These are phyloP conservation scores for Fusarium sp. DNA, from an alignment of 2,329 filamentous ascomycete genomes.

Conservation along the genomic window DNA sequence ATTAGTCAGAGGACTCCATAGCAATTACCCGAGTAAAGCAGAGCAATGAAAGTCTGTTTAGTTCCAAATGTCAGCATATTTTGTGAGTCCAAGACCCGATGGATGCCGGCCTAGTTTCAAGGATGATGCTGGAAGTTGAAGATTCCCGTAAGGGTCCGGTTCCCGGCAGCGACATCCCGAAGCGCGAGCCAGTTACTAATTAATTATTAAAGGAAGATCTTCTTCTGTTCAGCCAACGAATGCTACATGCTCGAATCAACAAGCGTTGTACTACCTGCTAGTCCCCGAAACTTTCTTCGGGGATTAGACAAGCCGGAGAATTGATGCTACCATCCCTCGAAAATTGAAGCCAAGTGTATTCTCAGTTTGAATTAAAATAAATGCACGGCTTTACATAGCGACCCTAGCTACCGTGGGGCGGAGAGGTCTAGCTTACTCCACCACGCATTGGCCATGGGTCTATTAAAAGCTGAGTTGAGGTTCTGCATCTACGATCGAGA, in stretches of 20 bases:
- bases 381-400: too few species aligned
- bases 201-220: neutral
- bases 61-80: too few species aligned
- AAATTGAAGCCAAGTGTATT: neutral
- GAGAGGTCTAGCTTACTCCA: too few species aligned
- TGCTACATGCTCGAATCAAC: neutral
- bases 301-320: neutral
- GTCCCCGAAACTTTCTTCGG: neutral
- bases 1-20: too few species aligned
- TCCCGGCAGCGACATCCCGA: slow-evolving; percentile 3
- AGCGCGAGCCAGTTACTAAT: neutral
- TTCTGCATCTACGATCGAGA: too few species aligned
- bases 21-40: too few species aligned
- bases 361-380: neutral
- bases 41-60: too few species aligned
- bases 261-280: neutral
- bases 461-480: too few species aligned
- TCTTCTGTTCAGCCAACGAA: neutral
- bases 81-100: too few species aligned
- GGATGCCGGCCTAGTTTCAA: neutral
- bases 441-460: too few species aligned
- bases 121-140: slow-evolving; percentile 1
- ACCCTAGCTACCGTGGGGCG: too few species aligned
- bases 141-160: neutral
- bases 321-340: neutral